Conservation (phyloP, 768 basidiomycete genomes). For the Hydnomerulius pinastri region DNA sequence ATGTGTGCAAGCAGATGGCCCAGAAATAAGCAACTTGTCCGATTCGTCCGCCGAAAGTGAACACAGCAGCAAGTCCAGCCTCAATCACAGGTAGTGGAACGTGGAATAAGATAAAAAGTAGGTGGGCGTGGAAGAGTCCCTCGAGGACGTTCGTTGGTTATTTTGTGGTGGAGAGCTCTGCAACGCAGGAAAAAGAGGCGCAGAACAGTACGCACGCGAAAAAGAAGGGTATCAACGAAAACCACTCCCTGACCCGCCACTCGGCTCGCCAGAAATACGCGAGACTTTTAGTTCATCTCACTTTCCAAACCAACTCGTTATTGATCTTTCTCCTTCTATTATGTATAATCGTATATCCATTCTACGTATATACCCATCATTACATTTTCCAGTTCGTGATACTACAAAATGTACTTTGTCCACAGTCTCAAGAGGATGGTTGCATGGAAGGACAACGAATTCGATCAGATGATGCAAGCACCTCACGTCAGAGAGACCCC, state of each 20-base stretch:
- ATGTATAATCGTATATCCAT: neutral
- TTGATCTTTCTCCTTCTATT: neutral
- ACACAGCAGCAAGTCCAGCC: neutral
- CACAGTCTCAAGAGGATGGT: no score
- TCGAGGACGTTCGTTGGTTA: neutral
- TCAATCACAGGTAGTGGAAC: neutral
- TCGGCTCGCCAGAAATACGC: conserved; percentile 4
- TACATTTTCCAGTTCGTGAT: neutral
- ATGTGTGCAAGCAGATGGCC: neutral
- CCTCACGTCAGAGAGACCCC: neutral
- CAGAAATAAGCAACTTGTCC: conserved; percentile 6
- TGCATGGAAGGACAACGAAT: no score
- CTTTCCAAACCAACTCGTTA: neutral
- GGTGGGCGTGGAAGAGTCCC: conserved; percentile 1
- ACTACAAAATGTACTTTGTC: no score
- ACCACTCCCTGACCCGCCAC: conserved; percentile 3
- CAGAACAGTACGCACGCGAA: conserved; percentile 1
- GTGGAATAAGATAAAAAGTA: conserved; percentile 6
- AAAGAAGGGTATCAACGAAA: conserved; percentile 4
- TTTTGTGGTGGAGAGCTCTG: conserved; percentile 1
- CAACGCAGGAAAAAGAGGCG: conserved; percentile 2
- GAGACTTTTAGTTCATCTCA: conserved; percentile 1
- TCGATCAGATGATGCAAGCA: neutral
- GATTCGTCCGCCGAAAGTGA: conserved; percentile 7
- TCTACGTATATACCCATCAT: neutral